Evolutionary conservation across 2,329 filamentous ascomycete species (phyloP), one percentile per base, ranked within the genome.

Genomic region (Sporothrix inflata): DNA sequence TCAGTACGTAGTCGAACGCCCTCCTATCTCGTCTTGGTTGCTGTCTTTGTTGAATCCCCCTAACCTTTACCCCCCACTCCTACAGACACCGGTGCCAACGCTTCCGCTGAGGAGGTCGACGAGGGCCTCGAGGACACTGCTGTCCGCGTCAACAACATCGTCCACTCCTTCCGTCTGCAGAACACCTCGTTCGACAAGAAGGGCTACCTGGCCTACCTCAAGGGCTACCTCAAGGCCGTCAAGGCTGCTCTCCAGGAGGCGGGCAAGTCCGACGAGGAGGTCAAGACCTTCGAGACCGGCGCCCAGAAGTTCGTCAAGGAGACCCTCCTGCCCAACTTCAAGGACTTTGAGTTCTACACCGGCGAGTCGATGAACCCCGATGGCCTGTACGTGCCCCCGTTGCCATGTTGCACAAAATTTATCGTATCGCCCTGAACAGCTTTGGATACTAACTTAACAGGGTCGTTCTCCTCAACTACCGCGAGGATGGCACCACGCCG

Each of bases 401-500:
- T 38, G 14, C 21, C 16, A 3, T 27, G 24, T 45, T 19, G 0
- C 7, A 1, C 19, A 5, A 40, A 9, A 8, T 7, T 30, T 19
- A 14, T 49, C 9, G n/a, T n/a, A n/a, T 4, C 3, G 1, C 8
- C 16, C 16, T 5, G 5, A 2, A 14, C 2, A 19, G 14, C 8
- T n/a, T 19, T 49, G 42, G 9, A 8, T 16, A 27, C 51, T 63
- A 63, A 63, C 60, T n/a, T 19, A 16, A 4, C 75, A 94, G 92
- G 90, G 87, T 97, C 79, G 87, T 94, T 76, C 92, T 98, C 77
- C 92, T 98, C 81, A 97, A 98, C 89, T 99, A 97, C 90, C 95
- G 96, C 79, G 94, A 97, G 83, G 96, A 98, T 79, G 96, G 96
- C 83, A 83, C 91, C 77, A 98, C 95, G 71, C 96, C 96, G 74